Percentiles rank a stretch among this genome's conserved stretches.
Conservation (phyloP, 2,329 filamentous ascomycete genomes). For the Fusarium sp. region DNA sequence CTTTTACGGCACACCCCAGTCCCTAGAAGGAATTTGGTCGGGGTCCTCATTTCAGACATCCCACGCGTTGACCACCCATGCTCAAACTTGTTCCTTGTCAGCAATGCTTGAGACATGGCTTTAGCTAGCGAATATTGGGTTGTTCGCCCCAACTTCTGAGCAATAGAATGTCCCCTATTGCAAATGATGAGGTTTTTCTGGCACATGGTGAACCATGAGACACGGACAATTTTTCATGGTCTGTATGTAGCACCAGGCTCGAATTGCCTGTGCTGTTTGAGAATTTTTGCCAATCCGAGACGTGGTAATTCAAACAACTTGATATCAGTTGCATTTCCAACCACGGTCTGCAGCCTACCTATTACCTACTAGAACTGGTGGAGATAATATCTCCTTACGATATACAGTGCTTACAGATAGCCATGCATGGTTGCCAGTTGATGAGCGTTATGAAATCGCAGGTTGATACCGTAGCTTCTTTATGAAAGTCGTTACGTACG, state of each 20-base stretch:
- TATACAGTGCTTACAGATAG: not conserved
- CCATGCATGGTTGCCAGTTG: not conserved
- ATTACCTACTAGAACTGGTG: not conserved
- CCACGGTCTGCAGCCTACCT: not conserved
- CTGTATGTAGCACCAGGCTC: not conserved
- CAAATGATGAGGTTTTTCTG: slow-evolving; percentile 18
- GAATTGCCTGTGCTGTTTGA: not conserved
- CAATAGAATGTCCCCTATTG: slow-evolving; percentile 29
- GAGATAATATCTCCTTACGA: not conserved
- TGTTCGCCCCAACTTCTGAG: slow-evolving; percentile 6
- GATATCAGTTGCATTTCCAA: not conserved
- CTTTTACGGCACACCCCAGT: not conserved
- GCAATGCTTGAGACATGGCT: slow-evolving; percentile 24
- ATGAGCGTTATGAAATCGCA: not conserved
- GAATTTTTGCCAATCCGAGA: slow-evolving; percentile 3
- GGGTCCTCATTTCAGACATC: slow-evolving; percentile 11
- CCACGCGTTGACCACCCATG: slow-evolving; percentile 20
- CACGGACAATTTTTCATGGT: slow-evolving; percentile 4
- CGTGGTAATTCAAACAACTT: not conserved
- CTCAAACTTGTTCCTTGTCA: slow-evolving; percentile 9
- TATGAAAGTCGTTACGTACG: not conserved
- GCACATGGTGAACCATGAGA: not conserved
- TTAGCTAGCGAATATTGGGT: not conserved
- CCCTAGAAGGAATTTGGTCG: not conserved
- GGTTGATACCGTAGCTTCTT: not conserved